Evolutionary conservation across 768 basidiomycete genomes (phyloP).

Genomic region (Tylopilus rubrobrunneus): DNA sequence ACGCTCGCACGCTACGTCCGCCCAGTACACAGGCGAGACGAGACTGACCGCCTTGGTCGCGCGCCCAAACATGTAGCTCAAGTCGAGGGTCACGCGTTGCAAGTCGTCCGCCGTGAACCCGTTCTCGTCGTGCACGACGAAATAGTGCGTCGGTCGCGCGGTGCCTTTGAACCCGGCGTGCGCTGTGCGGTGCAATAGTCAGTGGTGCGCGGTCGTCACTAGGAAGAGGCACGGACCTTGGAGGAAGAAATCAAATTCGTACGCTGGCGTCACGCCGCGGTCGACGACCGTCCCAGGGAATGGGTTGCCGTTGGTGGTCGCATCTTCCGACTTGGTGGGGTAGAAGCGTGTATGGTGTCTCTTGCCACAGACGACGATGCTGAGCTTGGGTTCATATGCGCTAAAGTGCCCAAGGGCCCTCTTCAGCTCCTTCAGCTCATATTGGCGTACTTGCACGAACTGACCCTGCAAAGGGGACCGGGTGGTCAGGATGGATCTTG

Average conservation of each 20-base stretch:
- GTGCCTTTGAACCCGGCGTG: conserved; percentile 44
- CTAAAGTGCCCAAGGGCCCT: conserved; percentile 39
- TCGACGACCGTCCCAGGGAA: conserved; percentile 55
- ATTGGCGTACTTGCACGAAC: conserved; percentile 39
- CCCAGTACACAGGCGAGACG: conserved; percentile 38
- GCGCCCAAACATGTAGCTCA: conserved; percentile 56
- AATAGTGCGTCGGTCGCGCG: conserved; percentile 51
- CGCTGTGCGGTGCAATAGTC: conserved; percentile 14
- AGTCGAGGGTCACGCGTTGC: conserved; percentile 47
- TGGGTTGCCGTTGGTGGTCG: conserved; percentile 46
- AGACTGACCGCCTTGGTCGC: conserved; percentile 46
- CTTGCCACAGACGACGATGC: conserved; percentile 54
- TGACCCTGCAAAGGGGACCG: conserved; percentile 37
- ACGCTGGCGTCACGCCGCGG: conserved; percentile 49
- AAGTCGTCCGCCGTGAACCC: conserved; percentile 45
- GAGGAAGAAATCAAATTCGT: conserved; percentile 54
- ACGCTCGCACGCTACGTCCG: conserved; percentile 49
- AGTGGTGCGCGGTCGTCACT: neutral
- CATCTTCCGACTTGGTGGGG: conserved; percentile 37
- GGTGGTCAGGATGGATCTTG: neutral
- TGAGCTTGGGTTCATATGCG: conserved; percentile 44
- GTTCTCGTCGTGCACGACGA: conserved; percentile 53
- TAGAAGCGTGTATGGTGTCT: conserved; percentile 56
- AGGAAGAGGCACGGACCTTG: conserved; percentile 32
- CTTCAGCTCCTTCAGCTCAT: conserved; percentile 40